phyloP scores from a whole-genome alignment of 345 rosid species.

The Pugionium cornutum region DNA sequence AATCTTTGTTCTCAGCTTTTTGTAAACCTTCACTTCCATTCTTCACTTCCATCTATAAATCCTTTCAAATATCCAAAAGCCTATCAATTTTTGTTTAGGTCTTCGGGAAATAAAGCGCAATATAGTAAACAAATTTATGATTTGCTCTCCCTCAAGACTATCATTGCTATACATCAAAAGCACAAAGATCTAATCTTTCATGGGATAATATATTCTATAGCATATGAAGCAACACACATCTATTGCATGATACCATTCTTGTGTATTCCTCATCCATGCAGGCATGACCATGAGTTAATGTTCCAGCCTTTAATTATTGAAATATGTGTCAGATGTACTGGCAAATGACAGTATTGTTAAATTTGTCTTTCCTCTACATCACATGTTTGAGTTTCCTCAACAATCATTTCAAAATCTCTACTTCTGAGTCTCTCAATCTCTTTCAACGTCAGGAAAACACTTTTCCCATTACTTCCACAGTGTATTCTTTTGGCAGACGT shows the following conservation, averaged over 20 bases:
- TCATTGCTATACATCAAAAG: conserved; percentile 45
- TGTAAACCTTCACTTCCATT: conserved; percentile 31
- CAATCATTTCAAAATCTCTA: conserved; percentile 7
- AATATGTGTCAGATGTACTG: too few relatives aligned
- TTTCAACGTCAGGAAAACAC: background rate
- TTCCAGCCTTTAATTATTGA: too few relatives aligned
- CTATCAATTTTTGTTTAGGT: conserved; percentile 32
- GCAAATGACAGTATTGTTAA: background rate
- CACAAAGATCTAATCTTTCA: conserved; percentile 35
- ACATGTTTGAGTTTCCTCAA: background rate
- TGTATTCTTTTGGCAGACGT: too few relatives aligned
- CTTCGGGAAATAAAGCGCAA: conserved; percentile 45
- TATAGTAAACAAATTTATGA: conserved; percentile 42
- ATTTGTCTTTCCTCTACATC: conserved; percentile 8
- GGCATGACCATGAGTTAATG: too few relatives aligned
- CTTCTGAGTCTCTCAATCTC: conserved; percentile 1
- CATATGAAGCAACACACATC: conserved; percentile 33
- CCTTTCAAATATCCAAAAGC: conserved; percentile 43
- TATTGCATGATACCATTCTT: conserved; percentile 43
- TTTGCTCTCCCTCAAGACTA: conserved; percentile 1
- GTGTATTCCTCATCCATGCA: conserved; percentile 15
- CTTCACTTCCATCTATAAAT: conserved; percentile 25
- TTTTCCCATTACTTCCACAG: conserved; percentile 4
- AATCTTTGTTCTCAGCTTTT: conserved; percentile 31
- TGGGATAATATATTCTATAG: conserved; percentile 11